Base-by-base conservation (phyloP, 345 rosid genomes). In the Gossypium arboreum region DNA sequence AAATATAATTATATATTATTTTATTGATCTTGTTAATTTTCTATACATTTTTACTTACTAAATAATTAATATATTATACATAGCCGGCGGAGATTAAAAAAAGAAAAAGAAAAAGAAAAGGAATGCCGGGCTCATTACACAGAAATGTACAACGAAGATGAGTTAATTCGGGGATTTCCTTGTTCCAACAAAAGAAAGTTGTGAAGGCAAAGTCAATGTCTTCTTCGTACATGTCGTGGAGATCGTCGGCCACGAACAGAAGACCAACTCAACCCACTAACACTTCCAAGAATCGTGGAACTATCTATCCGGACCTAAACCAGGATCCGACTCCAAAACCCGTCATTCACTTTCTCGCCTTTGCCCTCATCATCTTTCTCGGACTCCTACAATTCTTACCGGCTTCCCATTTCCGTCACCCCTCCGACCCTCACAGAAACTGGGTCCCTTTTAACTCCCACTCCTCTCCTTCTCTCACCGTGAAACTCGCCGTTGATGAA, bases 351-450 rank as follows among this genome's bases (percentile, higher is more conserved):
- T 66, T 74, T 43, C 52, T 83, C 41, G 77, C 88, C 6, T 56
- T 81, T n/a, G 81, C 59, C n/a, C 51, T 80, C 62, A 66, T 83
- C 52, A 2, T 79, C 3, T 43, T 39, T 69, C 82, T 83, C 22
- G 79, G 69, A 13, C 62, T 79, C 68, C 75, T 85, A 9, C 86
- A 85, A 80, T 71, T 81, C 68, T 72, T 80, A 5, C 86, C 88
- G 43, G 85, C 85, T 29, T 79, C 88, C 52, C 88, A 83, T 76
- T 73, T 83, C 55, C 86, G 85, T 0, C 61, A 85, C 75, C 82
- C 86, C 1, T 55, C 59, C 2, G 85, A 85, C 24, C 85, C 83
- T 74, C 44, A 56, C 25, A 77, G 85, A 73, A 85, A 56, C 29
- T 83, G 86, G 88, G 22, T 83, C 57, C 83, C 85, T 0, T 17